phyloP scores from a whole-genome alignment of 805 yeast species.

The Candida chilensis region DNA sequence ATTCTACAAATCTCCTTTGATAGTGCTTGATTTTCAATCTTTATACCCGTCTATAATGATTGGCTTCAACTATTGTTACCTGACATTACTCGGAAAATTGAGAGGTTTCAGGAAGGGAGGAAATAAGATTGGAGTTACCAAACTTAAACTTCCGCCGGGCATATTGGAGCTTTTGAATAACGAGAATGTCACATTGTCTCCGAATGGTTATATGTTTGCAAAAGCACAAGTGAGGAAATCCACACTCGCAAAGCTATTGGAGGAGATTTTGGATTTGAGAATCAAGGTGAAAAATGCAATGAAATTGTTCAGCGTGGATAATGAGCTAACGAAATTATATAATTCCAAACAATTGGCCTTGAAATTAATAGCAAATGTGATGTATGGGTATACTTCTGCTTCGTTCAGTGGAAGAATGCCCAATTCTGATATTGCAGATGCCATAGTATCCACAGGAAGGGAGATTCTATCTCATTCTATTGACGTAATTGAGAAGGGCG shows the following conservation, averaged over 20 bases:
- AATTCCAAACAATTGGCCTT: conserved; percentile 79
- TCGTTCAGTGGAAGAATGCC: conserved; percentile 97
- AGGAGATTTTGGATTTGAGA: conserved; percentile 74
- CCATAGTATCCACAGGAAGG: conserved; percentile 85
- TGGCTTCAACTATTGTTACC: conserved; percentile 84
- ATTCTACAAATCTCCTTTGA: conserved; percentile 79
- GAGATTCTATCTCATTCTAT: conserved; percentile 74
- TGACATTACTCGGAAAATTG: conserved; percentile 60
- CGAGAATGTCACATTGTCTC: conserved; percentile 60
- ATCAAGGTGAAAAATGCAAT: conserved; percentile 72
- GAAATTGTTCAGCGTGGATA: conserved; percentile 36
- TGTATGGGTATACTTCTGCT: conserved; percentile 94
- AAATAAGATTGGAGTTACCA: conserved; percentile 45
- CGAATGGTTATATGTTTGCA: conserved; percentile 81
- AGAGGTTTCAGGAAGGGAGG: conserved; percentile 33
- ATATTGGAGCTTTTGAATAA: conserved; percentile 40
- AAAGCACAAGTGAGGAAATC: conserved; percentile 61
- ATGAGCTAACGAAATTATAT: conserved; percentile 43
- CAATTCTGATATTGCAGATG: conserved; percentile 88
- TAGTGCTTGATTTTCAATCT: conserved; percentile 90
- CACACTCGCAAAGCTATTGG: conserved; percentile 71
- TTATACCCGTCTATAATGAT: conserved; percentile 88
- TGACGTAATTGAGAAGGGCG: conserved; percentile 49
- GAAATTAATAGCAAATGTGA: conserved; percentile 87
- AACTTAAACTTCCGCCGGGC: conserved; percentile 46